Evolutionary conservation across 164 flowering plant species (phyloP), one percentile per base, ranked within the genome.

Genomic region (Umbellularia californica): DNA sequence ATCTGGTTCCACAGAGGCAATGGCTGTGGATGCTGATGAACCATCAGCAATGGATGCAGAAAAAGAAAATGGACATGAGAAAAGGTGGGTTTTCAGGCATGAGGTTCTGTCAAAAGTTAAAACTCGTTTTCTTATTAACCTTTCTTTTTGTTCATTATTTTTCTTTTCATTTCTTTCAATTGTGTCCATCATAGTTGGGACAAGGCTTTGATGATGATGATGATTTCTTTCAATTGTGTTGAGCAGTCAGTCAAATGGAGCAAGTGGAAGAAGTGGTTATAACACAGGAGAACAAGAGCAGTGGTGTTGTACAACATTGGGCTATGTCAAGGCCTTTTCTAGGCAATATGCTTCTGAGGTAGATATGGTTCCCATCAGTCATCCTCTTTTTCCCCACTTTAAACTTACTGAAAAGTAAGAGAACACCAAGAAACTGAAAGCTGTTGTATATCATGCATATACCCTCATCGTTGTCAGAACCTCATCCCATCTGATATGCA

Each of bases 271-370:
- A 30, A 80, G 65, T 70, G 79, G 66, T 41, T 92, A 91, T 74
- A 83, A 80, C 63, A 70, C 87, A 10, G 90, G 88, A 68, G 98
- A 94, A 82, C 85, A 85, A 27, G 91, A 88, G 76, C 98, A 94
- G 73, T 96, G 98, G 99, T 91, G 97, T 79, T 75, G 89, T 58
- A 80, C 94, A 33, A 92, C 95, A 58, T 79, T 96, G 62, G 99
- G 97, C 70, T 90, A 91, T 80, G 88, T 92, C 77, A 96, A 90
- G 83, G 89, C 98, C 66, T 84, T 96, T 70, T 83, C 98, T 20
- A 86, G 97, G 77, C 98, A 90, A 82, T 93, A 91, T 83, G 99
- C 99, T 64, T 81, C 94, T 12, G 98, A 94, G 95, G 99, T 95
- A 80, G 80, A 24, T 24, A 13, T 51, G n/a, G 22, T 24, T 62